phyloP scores from a whole-genome alignment of 2,329 filamentous ascomycete species.

The Epicoccum nigrum region DNA sequence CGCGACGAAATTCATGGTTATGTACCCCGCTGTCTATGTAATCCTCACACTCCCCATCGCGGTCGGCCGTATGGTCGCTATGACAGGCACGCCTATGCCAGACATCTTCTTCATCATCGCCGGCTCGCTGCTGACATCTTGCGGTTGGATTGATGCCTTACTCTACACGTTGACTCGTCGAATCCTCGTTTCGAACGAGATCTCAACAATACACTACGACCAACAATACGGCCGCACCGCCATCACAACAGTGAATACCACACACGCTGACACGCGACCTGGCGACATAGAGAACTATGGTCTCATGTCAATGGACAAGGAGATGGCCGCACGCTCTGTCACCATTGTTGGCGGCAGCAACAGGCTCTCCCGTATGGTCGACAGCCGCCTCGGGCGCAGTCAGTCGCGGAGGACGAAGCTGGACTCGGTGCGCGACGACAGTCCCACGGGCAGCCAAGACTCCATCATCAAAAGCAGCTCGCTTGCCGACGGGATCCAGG shows the following conservation, averaged over 20 bases:
- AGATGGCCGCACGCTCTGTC: conserved; percentile 37
- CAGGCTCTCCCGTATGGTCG: conserved; percentile 37
- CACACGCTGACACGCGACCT: conserved; percentile 30
- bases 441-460: conserved; percentile 42
- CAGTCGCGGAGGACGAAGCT: conserved; percentile 19
- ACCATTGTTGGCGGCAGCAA: conserved; percentile 45
- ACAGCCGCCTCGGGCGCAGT: conserved; percentile 32
- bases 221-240: conserved; percentile 24
- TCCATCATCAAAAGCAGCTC: conserved; percentile 39
- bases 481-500: conserved; percentile 37
- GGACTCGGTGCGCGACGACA: conserved; percentile 28
- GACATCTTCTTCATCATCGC: conserved; percentile 65
- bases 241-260: conserved; percentile 25
- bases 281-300: conserved; percentile 35
- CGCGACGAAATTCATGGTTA: conserved; percentile 63
- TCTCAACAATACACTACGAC: conserved; percentile 36
- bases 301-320: conserved; percentile 41
- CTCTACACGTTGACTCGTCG: conserved; percentile 53
- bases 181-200: conserved; percentile 44
- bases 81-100: conserved; percentile 51
- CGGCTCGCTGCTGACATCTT: conserved; percentile 61
- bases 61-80: conserved; percentile 47
- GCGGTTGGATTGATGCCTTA: conserved; percentile 53
- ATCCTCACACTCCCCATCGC: conserved; percentile 70
- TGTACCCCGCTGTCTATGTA: conserved; percentile 70